Percentiles rank a stretch among this genome's conserved stretches.
Conservation (phyloP, 306 rosid genomes). For the Sicyos baderoa region DNA sequence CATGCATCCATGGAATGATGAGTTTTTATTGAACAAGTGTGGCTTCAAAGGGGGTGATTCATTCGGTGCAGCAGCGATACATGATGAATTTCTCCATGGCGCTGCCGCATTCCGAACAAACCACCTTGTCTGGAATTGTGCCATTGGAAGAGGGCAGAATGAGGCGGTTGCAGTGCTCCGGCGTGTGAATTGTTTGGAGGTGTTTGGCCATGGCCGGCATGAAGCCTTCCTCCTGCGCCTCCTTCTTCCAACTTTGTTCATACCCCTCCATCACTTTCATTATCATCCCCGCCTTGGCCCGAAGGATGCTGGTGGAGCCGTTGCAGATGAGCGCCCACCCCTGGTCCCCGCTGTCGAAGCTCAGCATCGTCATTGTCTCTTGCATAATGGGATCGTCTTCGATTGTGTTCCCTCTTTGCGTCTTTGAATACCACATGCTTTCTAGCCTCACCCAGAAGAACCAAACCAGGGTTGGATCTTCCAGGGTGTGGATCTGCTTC, state of each 20-base stretch:
- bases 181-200: conserved; percentile 20
- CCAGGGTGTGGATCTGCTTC: conserved; percentile 28
- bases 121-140: conserved; percentile 53
- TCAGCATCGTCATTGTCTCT: conserved; percentile 39
- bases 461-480: conserved; percentile 40
- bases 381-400: conserved; percentile 35
- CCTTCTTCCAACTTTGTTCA: conserved; percentile 29
- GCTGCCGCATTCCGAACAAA: conserved; percentile 72
- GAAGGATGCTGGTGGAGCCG: conserved; percentile 30
- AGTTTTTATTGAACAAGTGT: too few relatives aligned
- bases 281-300: conserved; percentile 33
- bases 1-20: too few relatives aligned
- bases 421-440: conserved; percentile 58
- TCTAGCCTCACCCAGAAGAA: conserved; percentile 58
- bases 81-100: conserved; percentile 80
- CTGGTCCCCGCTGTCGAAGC: conserved; percentile 36
- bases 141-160: conserved; percentile 24
- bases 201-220: conserved; percentile 27
- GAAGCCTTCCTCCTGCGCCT: conserved; percentile 28
- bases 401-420: conserved; percentile 29
- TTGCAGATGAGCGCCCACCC: conserved; percentile 39
- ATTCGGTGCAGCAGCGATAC: conserved; percentile 65
- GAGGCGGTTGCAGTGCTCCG: conserved; percentile 19
- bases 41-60: too few relatives aligned
- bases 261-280: conserved; percentile 30